Evolutionary conservation across 805 yeast species (phyloP).

Genomic region (Candida coquimbonensis): DNA sequence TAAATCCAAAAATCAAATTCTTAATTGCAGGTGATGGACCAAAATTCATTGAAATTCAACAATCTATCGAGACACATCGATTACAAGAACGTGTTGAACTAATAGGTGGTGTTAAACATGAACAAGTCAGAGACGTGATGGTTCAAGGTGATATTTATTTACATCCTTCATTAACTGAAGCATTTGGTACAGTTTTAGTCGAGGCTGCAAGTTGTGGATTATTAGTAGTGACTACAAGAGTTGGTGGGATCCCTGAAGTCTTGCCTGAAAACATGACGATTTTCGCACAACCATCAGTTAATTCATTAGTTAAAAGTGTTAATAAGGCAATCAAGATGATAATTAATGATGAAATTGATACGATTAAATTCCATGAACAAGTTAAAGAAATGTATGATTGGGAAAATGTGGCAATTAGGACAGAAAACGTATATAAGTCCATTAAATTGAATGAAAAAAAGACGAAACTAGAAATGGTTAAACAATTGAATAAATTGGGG

Average conservation of each 20-base stretch:
- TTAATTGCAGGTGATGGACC: slow-evolving; percentile 98
- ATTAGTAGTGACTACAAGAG: slow-evolving; percentile 87
- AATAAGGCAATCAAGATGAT: slow-evolving; percentile 60
- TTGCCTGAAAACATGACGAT: slow-evolving; percentile 89
- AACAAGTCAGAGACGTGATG: slow-evolving; percentile 89
- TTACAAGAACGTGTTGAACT: slow-evolving; percentile 83
- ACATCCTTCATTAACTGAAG: slow-evolving; percentile 93
- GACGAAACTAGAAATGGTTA: slow-evolving; percentile 47
- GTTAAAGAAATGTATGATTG: slow-evolving; percentile 84
- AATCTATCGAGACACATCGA: slow-evolving; percentile 82
- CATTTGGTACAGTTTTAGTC: slow-evolving; percentile 93
- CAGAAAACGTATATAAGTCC: slow-evolving; percentile 71
- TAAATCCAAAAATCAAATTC: slow-evolving; percentile 60
- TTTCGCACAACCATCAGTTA: slow-evolving; percentile 84
- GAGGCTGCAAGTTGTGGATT: slow-evolving; percentile 98
- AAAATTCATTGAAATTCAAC: slow-evolving; percentile 85
- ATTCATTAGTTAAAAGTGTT: slow-evolving; percentile 67
- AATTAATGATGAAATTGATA: slow-evolving; percentile 53
- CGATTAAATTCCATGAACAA: slow-evolving; percentile 70
- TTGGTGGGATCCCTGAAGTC: slow-evolving; percentile 98
- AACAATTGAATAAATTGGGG: slow-evolving; percentile 62
- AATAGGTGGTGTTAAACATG: slow-evolving; percentile 85
- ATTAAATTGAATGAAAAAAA: slow-evolving; percentile 26
- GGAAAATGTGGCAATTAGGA: slow-evolving; percentile 80
- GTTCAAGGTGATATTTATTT: slow-evolving; percentile 87